Base-by-base conservation (phyloP, 2,329 filamentous ascomycete species). In the Cladosporium sp. region DNA sequence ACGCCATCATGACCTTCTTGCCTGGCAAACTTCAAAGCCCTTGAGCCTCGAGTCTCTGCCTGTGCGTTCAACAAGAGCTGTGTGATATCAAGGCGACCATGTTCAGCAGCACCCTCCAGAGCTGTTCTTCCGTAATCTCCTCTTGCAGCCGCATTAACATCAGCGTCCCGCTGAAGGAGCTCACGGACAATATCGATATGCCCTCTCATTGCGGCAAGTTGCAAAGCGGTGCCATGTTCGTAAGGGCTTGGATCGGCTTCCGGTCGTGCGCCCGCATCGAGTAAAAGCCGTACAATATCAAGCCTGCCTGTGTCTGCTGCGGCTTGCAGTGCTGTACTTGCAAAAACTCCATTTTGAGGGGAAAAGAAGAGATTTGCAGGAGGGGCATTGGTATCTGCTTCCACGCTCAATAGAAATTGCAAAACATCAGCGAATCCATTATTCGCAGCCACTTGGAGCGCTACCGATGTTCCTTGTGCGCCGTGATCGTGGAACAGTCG, bases 21-120 rank as follows among this genome's bases (percentile, higher is more conserved):
- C n/a, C 13, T 25, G 15, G 43, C 43, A 7, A 46, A 30, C 2
- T 12, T 11, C 11, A 46, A 38, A 1, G 33, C 33, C 13, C 33
- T 46, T 15, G 43, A 38, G 1, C 43, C 43, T 11, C 7, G 32
- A n/a, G 18, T 15, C n/a, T 46, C 33, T 13, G 33, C 33, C 22
- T 30, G 22, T 9, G 29, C 15, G 11, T 38, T 46, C 32, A 46
- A 20, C n/a, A 46, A 20, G 3, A 46, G 43, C 9, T 46, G 43
- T 1, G 38, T 20, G n/a, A 38, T 38, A 32, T 46, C 43, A 4
- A 46, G 33, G 7, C 33, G 43, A 2, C 43, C 43, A 19, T 46
- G 43, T 15, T 46, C 43, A 27, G 33, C 43, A 12, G 43, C 43
- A 7, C 43, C 43, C 29, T 38, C 43, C 2, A 46, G 43, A 9